Evolutionary conservation across 2,329 filamentous ascomycete species (phyloP).

Genomic region (Hypoxylon sp.): DNA sequence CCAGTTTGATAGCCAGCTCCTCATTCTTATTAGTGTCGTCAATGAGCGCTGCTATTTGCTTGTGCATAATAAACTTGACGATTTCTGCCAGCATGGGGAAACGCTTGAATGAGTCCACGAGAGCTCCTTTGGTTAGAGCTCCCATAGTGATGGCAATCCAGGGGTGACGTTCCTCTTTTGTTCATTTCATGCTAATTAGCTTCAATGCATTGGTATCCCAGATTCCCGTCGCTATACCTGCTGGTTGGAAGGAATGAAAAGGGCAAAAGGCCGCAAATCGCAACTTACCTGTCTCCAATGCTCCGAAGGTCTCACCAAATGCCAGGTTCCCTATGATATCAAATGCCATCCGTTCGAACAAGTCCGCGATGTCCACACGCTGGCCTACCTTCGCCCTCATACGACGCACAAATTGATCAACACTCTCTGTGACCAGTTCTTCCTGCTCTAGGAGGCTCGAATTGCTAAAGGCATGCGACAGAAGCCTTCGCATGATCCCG

Average conservation of each 20-base stretch:
- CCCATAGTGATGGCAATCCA: slow-evolving; percentile 31
- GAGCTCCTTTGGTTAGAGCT: slow-evolving; percentile 23
- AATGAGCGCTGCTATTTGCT: slow-evolving; percentile 22
- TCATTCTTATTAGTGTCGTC: slow-evolving; percentile 28
- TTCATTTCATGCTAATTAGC: not conserved
- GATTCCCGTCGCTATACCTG: not conserved
- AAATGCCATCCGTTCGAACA: slow-evolving; percentile 27
- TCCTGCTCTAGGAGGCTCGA: slow-evolving; percentile 42
- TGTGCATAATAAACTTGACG: slow-evolving; percentile 25
- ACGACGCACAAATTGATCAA: slow-evolving; percentile 41
- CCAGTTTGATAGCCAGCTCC: slow-evolving; percentile 23
- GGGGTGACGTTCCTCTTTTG: slow-evolving; percentile 15
- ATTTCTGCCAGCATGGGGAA: slow-evolving; percentile 20
- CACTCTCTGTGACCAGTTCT: slow-evolving; percentile 30
- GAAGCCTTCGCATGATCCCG: slow-evolving; percentile 33
- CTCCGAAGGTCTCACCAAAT: slow-evolving; percentile 27
- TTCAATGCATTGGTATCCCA: not conserved
- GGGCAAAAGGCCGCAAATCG: not conserved
- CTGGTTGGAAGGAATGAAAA: not conserved
- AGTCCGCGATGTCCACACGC: slow-evolving; percentile 27
- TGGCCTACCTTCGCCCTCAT: slow-evolving; percentile 18
- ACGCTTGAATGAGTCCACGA: slow-evolving; percentile 27
- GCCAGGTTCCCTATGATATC: slow-evolving; percentile 33
- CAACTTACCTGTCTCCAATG: slow-evolving; percentile 19
- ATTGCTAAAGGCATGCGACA: slow-evolving; percentile 40